Evolutionary conservation across 2,329 filamentous ascomycete genomes (phyloP).

Genomic region (Talaromyces sp.): DNA sequence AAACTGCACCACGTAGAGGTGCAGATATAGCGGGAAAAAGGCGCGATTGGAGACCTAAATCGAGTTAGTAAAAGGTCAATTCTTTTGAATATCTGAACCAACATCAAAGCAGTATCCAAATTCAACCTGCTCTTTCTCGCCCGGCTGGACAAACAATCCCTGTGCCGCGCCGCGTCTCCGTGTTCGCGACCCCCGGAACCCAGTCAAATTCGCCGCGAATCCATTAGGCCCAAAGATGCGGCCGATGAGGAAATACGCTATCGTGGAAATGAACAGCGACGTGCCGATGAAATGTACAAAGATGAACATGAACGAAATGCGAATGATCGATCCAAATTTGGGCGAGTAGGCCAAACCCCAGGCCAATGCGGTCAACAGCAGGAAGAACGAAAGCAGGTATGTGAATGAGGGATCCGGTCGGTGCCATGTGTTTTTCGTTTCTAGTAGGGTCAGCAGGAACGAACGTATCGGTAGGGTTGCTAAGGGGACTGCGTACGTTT

Average conservation of each 20-base stretch:
- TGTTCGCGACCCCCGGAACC: constrained; percentile 41
- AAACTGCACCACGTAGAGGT: constrained; percentile 64
- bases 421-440: constrained; percentile 68
- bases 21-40: constrained; percentile 63
- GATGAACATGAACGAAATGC: constrained; percentile 45
- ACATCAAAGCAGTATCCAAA: constrained; percentile 70
- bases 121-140: constrained; percentile 56
- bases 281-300: constrained; percentile 58
- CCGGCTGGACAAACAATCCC: constrained; percentile 55
- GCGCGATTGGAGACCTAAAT: constrained; percentile 58
- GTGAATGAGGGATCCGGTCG: constrained; percentile 65
- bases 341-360: constrained; percentile 56
- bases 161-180: constrained; percentile 45
- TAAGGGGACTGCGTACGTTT: constrained; percentile 5
- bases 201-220: constrained; percentile 38
- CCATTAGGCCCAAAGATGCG: constrained; percentile 55
- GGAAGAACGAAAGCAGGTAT: constrained; percentile 64
- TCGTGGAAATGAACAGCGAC: constrained; percentile 55
- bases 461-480: background rate
- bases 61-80: background rate
- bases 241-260: constrained; percentile 62
- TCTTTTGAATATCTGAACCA: constrained; percentile 16
- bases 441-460: constrained; percentile 25
- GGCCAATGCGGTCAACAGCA: constrained; percentile 49
- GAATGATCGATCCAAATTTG: constrained; percentile 42